Percentiles rank a stretch among this genome's conserved stretches.
phyloP scores from a whole-genome alignment of 1,284 basidiomycete species.

The Sanguinoderma infundibulare region DNA sequence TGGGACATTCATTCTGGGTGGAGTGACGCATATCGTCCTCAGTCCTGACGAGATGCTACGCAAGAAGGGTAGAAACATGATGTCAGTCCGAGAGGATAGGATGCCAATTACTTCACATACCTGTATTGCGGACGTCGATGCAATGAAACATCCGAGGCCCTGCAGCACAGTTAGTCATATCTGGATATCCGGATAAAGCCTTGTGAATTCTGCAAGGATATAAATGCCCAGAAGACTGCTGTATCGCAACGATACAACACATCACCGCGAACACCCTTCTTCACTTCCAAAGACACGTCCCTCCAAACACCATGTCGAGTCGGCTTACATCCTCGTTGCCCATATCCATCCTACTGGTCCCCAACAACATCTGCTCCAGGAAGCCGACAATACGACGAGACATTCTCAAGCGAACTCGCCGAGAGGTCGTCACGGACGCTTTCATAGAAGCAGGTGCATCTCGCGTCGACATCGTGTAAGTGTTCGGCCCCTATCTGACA shows the following conservation, averaged over 20 bases:
- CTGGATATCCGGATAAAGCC: not conserved
- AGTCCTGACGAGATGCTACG: not conserved
- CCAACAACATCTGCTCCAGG: not conserved
- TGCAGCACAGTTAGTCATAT: not conserved
- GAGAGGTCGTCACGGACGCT: not conserved
- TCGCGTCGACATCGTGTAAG: slow-evolving; percentile 4
- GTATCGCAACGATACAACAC: too few species aligned
- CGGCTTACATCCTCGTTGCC: not conserved
- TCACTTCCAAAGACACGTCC: not conserved
- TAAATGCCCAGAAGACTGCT: too few species aligned
- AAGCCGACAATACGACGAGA: not conserved
- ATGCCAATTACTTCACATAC: not conserved
- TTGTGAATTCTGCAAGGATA: not conserved
- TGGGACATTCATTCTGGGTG: too few species aligned
- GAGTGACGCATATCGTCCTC: not conserved
- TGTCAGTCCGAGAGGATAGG: not conserved
- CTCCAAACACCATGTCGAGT: not conserved
- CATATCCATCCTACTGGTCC: not conserved
- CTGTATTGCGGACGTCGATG: not conserved
- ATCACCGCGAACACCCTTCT: not conserved
- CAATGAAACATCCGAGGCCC: not conserved
- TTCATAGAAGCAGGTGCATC: not conserved
- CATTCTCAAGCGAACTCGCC: not conserved
- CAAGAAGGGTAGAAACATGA: not conserved
- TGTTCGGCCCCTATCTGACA: not conserved